A percentile compares a stretch with the other conserved stretches of the same genome.
These are phyloP conservation scores for Furcasterigmium furcatum DNA, from an alignment of 2,329 filamentous ascomycete genomes.

Conservation along the genomic window DNA sequence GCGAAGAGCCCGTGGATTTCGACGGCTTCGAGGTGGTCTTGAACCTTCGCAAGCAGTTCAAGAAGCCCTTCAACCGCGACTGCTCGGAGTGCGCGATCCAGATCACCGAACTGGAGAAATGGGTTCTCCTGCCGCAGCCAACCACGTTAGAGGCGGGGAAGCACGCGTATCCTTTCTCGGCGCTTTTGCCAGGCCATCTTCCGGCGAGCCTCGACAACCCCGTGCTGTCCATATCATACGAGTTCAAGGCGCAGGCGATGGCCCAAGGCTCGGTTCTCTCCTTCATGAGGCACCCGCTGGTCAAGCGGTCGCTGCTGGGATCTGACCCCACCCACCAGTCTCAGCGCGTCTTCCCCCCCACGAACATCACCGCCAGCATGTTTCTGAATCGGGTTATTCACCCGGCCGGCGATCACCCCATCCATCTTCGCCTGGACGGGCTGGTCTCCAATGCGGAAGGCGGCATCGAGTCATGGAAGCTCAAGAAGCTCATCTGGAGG, in stretches of 20 bases:
- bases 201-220: conserved; percentile 76
- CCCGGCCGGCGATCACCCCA: conserved; percentile 77
- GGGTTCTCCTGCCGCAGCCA: conserved; percentile 68
- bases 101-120: conserved; percentile 71
- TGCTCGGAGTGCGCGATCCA: conserved; percentile 75
- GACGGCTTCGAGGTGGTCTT: conserved; percentile 72
- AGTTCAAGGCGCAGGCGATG: conserved; percentile 66
- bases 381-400: conserved; percentile 81
- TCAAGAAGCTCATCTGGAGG: conserved; percentile 90
- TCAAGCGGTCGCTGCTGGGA: conserved; percentile 73
- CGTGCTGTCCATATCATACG: conserved; percentile 75
- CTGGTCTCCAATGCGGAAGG: conserved; percentile 65
- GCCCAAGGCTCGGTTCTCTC: neutral
- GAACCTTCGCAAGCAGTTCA: conserved; percentile 67
- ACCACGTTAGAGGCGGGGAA: conserved; percentile 47
- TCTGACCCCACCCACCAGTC: conserved; percentile 82
- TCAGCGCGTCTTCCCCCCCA: conserved; percentile 92
- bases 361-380: conserved; percentile 84
- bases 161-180: conserved; percentile 86
- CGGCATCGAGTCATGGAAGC: conserved; percentile 76
- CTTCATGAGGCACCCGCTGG: conserved; percentile 16
- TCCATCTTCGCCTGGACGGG: conserved; percentile 79
- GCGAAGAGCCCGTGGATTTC: conserved; percentile 58
- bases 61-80: conserved; percentile 76
- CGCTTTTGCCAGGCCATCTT: conserved; percentile 78